Conservation (phyloP, 2,329 filamentous ascomycete species). For the Ophiostoma himal-ulmi region DNA sequence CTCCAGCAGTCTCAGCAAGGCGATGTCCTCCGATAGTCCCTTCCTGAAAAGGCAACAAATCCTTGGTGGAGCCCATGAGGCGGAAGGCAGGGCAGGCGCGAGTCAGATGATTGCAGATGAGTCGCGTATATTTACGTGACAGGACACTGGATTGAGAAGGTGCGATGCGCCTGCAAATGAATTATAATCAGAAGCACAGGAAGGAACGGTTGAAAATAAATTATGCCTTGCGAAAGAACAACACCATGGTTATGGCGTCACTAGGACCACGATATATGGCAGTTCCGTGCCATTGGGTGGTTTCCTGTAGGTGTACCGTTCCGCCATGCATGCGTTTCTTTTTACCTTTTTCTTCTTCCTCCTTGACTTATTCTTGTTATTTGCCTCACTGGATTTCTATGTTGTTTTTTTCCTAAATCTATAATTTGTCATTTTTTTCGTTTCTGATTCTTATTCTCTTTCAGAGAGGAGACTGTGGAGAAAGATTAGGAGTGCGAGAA, state of each 20-base stretch:
- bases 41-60: constrained; percentile 18
- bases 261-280: neutral
- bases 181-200: neutral
- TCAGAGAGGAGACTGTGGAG: neutral
- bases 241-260: neutral
- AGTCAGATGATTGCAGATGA: constrained; percentile 19
- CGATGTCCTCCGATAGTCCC: constrained; percentile 15
- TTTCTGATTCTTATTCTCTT: neutral
- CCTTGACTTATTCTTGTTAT: neutral
- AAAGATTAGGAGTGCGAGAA: neutral
- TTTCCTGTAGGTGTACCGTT: neutral
- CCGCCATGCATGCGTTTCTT: neutral
- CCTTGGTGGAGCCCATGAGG: constrained; percentile 15
- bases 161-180: neutral
- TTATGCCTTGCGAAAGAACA: neutral
- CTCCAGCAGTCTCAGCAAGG: constrained; percentile 15
- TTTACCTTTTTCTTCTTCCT: neutral
- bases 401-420: neutral
- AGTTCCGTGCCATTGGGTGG: neutral
- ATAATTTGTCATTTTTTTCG: neutral
- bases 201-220: neutral
- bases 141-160: neutral
- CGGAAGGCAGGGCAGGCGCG: constrained; percentile 13
- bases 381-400: neutral
- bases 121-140: neutral